Base-by-base conservation (phyloP, 2,329 filamentous ascomycete genomes). In the Pseudocercospora musae region DNA sequence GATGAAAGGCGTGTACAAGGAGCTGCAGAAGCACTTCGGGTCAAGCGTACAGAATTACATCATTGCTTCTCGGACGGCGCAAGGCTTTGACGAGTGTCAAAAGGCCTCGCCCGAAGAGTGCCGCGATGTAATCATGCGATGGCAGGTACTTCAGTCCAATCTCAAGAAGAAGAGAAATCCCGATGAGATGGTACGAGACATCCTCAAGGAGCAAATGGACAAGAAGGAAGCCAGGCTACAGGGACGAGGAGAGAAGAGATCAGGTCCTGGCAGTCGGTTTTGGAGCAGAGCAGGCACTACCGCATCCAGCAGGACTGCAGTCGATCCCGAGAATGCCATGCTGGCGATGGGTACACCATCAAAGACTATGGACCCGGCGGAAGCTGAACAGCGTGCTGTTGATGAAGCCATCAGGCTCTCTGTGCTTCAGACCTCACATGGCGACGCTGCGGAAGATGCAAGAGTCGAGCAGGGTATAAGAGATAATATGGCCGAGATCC, bases 1-100 rank as follows among this genome's bases (percentile, higher is more conserved):
- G 2, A 89, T 92, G 82, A 88, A 91, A 71, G 90, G 90, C 8
- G 82, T 92, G 1, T 87, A 92, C 72, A 88, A 88, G 27, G 88
- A 92, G 74, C 80, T 93, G 52, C 84, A 87, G 63, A 89, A 86
- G 63, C 77, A 84, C 50, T 89, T 91, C 68, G 86, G 88, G 23
- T 86, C 84, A 49, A 90, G 86, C 65, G 86, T 91, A 18, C 82
- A 90, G 54, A 92, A 90, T 68, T 94, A 94, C 73, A 91, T 96
- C 66, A 85, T 92, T 50, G 85, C 90, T 0, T 89, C 91, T 2
- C 83, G 91, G 50, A 89, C 90, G 54, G 82, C 87, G 0, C 90
- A 96, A 73, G 91, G 92, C 1, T 86, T 86, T 64, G 85, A 87
- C 48, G 89, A 93, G 56, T 82, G 86, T 67, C 77, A 79, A 15